Evolutionary conservation across 352 stramenopile species (phyloP), one percentile per base, ranked within the genome.

Genomic region (Phytophthora pinifolia): DNA sequence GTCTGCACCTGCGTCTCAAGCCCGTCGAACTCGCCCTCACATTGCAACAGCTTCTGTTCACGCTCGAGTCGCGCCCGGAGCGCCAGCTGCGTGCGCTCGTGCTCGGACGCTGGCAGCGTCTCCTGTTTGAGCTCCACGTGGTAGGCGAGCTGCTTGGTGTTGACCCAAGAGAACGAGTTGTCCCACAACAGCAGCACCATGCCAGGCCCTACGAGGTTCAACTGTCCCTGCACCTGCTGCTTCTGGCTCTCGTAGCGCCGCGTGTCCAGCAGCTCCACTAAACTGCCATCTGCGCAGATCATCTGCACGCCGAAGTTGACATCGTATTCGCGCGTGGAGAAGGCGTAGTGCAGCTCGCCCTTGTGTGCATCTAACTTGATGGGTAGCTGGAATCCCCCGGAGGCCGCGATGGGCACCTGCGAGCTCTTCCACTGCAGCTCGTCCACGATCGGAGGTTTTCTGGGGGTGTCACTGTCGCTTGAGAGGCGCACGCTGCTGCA

Each of bases 141-240:
- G 61, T 92, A 92, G 37, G 79, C 74, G 36, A 92, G 67, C 38
- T 90, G 78, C 54, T 92, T 92, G 22, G 68, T 52, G 49, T 90
- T 89, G 45, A 92, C 62, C 83, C 83, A 92, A 59, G 79, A 90
- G 49, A 84, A 92, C 42, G 76, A 87, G 41, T 92, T 92, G 69
- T 92, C 79, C 79, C 79, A 92, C 20, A 88, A 37, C 15, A 92
- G 49, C 60, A 89, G 47, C 52, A 86, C 59, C 59, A 88, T 75
- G 0, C 76, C 83, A 0, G 79, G 83, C 0, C 83, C 83, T 2
- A 49, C 52, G 34, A 92, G 65, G 36, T 63, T 43, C 2, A 88
- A 50, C 13, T 62, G 52, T 2, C 74, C 78, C 33, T 64, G 50
- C 18, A 90, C 62, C 35, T 67, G 49, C 37, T 77, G 51, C 38